Conservation (phyloP, 2,329 filamentous ascomycete species). For the Alternaria longipes region DNA sequence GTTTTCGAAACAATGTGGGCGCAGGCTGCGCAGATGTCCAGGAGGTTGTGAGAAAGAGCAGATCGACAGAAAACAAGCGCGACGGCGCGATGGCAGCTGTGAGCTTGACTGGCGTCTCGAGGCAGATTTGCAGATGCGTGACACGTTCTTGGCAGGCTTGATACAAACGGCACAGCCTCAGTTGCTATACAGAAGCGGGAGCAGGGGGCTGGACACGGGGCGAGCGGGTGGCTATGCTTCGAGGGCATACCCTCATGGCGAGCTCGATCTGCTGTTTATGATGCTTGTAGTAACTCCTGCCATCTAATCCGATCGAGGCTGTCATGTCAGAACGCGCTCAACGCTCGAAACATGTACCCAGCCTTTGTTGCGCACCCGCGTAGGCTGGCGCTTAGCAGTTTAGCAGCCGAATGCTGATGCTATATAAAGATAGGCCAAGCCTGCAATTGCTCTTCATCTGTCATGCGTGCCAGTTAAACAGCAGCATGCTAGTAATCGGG, state of each 20-base stretch:
- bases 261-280: constrained; percentile 10
- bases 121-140: constrained; percentile 48
- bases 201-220: constrained; percentile 25
- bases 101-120: constrained; percentile 45
- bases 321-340: constrained; percentile 5
- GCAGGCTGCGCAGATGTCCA: constrained; percentile 28
- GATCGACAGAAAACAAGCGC: constrained; percentile 39
- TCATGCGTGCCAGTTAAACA: constrained; percentile 14
- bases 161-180: constrained; percentile 49
- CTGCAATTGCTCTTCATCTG: constrained; percentile 17
- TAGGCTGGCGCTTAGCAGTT: constrained; percentile 43
- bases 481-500: constrained; percentile 7
- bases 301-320: constrained; percentile 4
- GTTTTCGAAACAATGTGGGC: constrained; percentile 27
- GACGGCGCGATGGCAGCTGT: constrained; percentile 38
- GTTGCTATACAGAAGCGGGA: constrained; percentile 34
- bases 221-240: constrained; percentile 39
- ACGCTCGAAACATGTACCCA: constrained; percentile 17
- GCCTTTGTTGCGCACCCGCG: constrained; percentile 24
- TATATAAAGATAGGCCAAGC: constrained; percentile 42
- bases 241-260: constrained; percentile 18
- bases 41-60: constrained; percentile 25
- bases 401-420: constrained; percentile 32
- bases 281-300: constrained; percentile 11
- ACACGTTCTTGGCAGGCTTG: constrained; percentile 41